A percentile compares a stretch with the other conserved stretches of the same genome.
phyloP scores from a whole-genome alignment of 208 protist species.

The Trypanosoma brucei region DNA sequence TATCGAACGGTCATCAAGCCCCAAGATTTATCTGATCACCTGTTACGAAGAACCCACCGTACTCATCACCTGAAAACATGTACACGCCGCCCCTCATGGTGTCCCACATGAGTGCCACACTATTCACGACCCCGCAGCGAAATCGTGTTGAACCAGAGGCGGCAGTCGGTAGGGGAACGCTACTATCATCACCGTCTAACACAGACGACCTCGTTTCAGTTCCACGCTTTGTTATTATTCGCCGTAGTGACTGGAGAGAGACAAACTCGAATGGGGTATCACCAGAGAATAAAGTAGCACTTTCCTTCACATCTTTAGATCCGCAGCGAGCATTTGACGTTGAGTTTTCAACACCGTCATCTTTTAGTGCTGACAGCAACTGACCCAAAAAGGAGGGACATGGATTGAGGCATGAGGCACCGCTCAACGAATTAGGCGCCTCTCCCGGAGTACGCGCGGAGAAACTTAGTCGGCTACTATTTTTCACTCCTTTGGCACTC shows the following conservation, averaged over 20 bases:
- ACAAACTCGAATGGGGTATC: not conserved
- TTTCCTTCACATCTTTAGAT: not conserved
- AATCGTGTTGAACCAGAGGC: constrained; percentile 4
- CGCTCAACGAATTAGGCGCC: not conserved
- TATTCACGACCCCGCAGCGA: constrained; percentile 61
- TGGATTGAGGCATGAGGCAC: not conserved
- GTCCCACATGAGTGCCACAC: constrained; percentile 49
- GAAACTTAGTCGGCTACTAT: too few species aligned
- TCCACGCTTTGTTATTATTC: not conserved
- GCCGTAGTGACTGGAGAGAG: not conserved
- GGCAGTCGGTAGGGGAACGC: not conserved
- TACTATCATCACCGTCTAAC: not conserved
- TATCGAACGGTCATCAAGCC: too few species aligned
- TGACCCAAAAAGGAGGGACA: not conserved
- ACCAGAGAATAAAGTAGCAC: not conserved
- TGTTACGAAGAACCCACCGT: constrained; percentile 41
- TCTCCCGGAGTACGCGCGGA: too few species aligned
- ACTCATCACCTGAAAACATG: constrained; percentile 43
- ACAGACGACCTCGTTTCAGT: not conserved
- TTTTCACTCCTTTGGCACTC: too few species aligned
- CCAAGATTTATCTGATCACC: constrained; percentile 17
- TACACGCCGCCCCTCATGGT: constrained; percentile 35
- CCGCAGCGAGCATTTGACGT: too few species aligned
- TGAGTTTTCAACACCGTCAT: not conserved
- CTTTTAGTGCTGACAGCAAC: not conserved